These are phyloP conservation scores for Petunia secreta DNA, from an alignment of 257 asterid genomes.

Conservation along the genomic window DNA sequence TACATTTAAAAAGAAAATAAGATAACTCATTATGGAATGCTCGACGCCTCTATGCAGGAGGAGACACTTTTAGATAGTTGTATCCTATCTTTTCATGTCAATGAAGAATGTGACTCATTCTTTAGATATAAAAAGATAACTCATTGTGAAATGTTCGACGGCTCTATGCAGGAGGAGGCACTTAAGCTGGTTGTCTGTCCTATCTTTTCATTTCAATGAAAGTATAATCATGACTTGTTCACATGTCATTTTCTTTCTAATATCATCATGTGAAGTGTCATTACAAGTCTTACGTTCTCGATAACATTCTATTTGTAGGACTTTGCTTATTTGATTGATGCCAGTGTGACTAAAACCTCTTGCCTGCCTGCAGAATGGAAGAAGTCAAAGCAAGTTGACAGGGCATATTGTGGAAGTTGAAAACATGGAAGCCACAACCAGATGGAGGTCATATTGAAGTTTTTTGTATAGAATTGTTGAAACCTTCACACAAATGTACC, in stretches of 20 bases:
- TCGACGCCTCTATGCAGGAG: slow-evolving; percentile 46
- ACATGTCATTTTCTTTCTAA: slow-evolving; percentile 24
- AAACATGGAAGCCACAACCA: slow-evolving; percentile 49
- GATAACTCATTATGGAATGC: slow-evolving; percentile 29
- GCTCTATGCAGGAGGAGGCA: slow-evolving; percentile 52
- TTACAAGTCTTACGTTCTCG: not conserved
- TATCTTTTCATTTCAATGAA: slow-evolving; percentile 38
- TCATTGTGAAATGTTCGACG: slow-evolving; percentile 34
- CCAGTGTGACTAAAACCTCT: slow-evolving; percentile 14
- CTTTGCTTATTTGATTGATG: slow-evolving; percentile 20
- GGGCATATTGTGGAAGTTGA: slow-evolving; percentile 27
- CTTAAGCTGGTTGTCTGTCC: slow-evolving; percentile 39
- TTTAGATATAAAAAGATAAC: slow-evolving; percentile 8
- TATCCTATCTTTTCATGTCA: slow-evolving; percentile 40
- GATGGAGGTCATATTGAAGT: slow-evolving; percentile 5
- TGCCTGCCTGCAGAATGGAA: slow-evolving; percentile 49
- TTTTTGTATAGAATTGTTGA: slow-evolving; percentile 21
- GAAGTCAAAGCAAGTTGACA: slow-evolving; percentile 39
- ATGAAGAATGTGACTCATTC: slow-evolving; percentile 29
- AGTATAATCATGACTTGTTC: slow-evolving; percentile 35
- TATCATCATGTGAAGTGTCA: slow-evolving; percentile 18
- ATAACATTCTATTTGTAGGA: not conserved
- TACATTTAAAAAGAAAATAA: slow-evolving; percentile 22
- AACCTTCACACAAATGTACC: not conserved
- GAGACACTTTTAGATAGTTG: slow-evolving; percentile 49